Evolutionary conservation across 163 green algal species (phyloP).

Genomic region (Chloromonas sp.): DNA sequence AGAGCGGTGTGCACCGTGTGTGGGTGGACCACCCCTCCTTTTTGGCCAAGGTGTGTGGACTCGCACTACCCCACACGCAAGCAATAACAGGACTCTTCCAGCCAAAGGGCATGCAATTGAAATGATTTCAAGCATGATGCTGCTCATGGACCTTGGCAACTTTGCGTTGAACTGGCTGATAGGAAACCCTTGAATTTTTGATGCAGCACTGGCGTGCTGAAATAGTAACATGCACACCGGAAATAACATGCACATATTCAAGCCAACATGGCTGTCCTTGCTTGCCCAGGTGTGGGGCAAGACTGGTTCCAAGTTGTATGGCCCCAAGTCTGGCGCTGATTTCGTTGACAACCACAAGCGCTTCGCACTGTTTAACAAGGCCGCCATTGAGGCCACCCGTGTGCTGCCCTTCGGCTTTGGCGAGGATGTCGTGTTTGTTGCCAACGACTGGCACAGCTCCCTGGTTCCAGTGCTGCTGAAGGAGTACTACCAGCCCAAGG

Average conservation of each 20-base stretch:
- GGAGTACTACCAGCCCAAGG: slow-evolving; percentile 77
- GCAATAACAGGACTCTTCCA: no score
- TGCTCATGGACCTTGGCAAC: no score
- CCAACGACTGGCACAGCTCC: slow-evolving; percentile 95
- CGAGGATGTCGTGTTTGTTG: slow-evolving; percentile 85
- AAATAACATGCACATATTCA: no score
- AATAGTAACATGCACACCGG: no score
- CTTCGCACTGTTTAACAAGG: slow-evolving; percentile 93
- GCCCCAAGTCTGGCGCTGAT: slow-evolving; percentile 77
- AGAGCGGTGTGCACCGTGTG: slow-evolving; percentile 93
- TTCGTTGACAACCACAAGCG: slow-evolving; percentile 94
- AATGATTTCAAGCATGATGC: no score
- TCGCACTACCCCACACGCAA: no score
- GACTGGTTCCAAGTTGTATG: slow-evolving; percentile 95
- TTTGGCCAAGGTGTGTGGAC: slow-evolving; percentile 64
- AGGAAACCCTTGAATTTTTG: no score
- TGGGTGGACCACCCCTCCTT: slow-evolving; percentile 92
- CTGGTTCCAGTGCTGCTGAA: slow-evolving; percentile 91
- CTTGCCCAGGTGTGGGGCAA: slow-evolving; percentile 73
- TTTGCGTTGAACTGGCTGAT: no score
- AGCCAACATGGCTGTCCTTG: no score
- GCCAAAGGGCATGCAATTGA: no score
- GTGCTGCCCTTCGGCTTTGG: slow-evolving; percentile 81
- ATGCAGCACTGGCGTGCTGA: no score
- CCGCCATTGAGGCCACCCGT: slow-evolving; percentile 77